Conservation (phyloP, 2,329 filamentous ascomycete species). For the Arthrinium phaeospermum region DNA sequence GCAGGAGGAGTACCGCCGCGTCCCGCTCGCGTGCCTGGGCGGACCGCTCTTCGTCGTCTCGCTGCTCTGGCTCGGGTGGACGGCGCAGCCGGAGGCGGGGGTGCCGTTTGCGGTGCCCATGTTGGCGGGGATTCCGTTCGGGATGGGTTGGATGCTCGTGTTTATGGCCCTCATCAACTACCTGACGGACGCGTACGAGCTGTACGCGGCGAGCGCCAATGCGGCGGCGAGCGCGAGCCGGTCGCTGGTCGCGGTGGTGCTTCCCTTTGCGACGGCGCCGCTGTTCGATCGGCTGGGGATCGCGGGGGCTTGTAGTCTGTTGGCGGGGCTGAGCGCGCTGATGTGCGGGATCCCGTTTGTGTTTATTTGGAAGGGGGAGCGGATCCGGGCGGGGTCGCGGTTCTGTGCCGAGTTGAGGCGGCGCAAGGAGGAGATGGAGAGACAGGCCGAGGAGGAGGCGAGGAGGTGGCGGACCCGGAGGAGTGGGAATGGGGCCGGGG, state of each 20-base stretch:
- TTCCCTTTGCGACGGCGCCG: slow-evolving; percentile 60
- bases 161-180: slow-evolving; percentile 71
- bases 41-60: slow-evolving; percentile 66
- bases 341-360: slow-evolving; percentile 59
- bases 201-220: slow-evolving; percentile 64
- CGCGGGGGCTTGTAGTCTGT: slow-evolving; percentile 56
- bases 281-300: slow-evolving; percentile 57
- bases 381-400: slow-evolving; percentile 60
- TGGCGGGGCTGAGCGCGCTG: slow-evolving; percentile 55
- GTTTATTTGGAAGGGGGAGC: slow-evolving; percentile 60
- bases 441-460: slow-evolving; percentile 43
- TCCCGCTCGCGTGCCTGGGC: slow-evolving; percentile 74
- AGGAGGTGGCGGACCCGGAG: neutral
- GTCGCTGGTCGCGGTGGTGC: slow-evolving; percentile 56
- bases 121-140: slow-evolving; percentile 66
- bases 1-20: slow-evolving; percentile 69
- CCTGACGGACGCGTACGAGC: slow-evolving; percentile 70
- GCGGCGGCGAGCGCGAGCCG: slow-evolving; percentile 56
- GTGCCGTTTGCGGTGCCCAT: slow-evolving; percentile 62
- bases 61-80: slow-evolving; percentile 69
- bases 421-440: slow-evolving; percentile 53
- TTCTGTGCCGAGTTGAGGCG: slow-evolving; percentile 67
- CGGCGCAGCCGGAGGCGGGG: slow-evolving; percentile 45
- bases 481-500: neutral
- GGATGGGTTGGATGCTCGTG: slow-evolving; percentile 65